A percentile compares a stretch with the other conserved stretches of the same genome.
Conservation (phyloP, 306 rosid species). For the Mucuna pruriens region DNA sequence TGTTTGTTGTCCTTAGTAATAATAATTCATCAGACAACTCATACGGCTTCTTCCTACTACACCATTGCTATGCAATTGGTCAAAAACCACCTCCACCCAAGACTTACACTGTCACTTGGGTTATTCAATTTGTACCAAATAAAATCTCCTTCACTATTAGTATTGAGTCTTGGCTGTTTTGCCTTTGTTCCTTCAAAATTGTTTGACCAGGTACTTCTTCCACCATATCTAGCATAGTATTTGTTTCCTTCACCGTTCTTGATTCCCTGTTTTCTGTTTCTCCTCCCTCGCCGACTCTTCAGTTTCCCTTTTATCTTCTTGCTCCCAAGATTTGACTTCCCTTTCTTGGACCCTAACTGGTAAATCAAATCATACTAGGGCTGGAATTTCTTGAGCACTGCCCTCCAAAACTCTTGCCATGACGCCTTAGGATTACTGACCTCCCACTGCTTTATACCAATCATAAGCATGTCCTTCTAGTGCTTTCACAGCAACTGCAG, state of each 20-base stretch:
- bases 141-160: not conserved
- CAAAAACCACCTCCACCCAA: not conserved
- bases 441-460: not conserved
- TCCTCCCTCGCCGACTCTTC: not conserved
- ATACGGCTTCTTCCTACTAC: not conserved
- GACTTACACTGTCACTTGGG: not conserved
- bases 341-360: not conserved
- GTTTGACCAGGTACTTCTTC: not conserved
- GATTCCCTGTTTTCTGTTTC: not conserved
- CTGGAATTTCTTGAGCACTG: constrained; percentile 4
- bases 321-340: not conserved
- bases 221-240: not conserved
- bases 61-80: not conserved
- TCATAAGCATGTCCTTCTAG: not conserved
- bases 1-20: not conserved
- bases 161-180: not conserved
- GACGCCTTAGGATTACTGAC: not conserved
- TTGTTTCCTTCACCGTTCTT: not conserved
- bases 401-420: not conserved
- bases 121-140: not conserved
- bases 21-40: not conserved
- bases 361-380: not conserved
- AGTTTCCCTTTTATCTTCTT: not conserved
- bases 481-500: not conserved
- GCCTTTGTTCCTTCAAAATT: not conserved